Conservation (phyloP, 148 eudicot species). For the Dysphania ambrosioides region DNA sequence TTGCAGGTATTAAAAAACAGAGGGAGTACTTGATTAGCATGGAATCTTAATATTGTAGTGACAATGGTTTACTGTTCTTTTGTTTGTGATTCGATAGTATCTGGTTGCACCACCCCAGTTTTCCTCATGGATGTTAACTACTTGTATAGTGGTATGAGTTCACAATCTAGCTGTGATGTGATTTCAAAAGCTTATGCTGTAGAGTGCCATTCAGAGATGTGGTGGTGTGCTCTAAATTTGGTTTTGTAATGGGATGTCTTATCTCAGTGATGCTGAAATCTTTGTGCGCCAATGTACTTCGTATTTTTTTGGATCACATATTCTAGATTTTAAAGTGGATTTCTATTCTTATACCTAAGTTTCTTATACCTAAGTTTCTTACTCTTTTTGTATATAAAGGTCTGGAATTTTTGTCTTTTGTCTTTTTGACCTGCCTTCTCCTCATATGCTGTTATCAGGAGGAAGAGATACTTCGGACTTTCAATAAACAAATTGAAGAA, state of each 20-base stretch:
- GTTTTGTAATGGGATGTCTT: too few species aligned
- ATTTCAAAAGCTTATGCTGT: background rate
- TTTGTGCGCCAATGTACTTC: background rate
- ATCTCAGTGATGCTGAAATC: too few species aligned
- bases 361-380: background rate
- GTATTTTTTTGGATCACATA: background rate
- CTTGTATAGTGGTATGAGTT: too few species aligned
- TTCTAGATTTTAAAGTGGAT: background rate
- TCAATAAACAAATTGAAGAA: constrained; percentile 92
- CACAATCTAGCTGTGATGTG: background rate
- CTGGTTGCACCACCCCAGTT: background rate
- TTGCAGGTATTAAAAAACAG: too few species aligned
- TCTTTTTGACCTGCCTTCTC: constrained; percentile 10
- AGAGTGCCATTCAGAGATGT: background rate
- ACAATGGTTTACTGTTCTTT: background rate
- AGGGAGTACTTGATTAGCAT: too few species aligned
- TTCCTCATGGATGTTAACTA: too few species aligned
- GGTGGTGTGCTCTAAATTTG: too few species aligned
- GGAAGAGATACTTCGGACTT: constrained; percentile 71
- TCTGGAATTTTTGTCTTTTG: background rate
- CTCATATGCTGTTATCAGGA: constrained; percentile 50
- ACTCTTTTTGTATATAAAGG: background rate
- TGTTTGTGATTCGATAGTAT: background rate
- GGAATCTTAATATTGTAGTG: background rate
- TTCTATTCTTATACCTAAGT: background rate